phyloP scores from a whole-genome alignment of 2,329 filamentous ascomycete genomes.

The Penicillium digitatum region DNA sequence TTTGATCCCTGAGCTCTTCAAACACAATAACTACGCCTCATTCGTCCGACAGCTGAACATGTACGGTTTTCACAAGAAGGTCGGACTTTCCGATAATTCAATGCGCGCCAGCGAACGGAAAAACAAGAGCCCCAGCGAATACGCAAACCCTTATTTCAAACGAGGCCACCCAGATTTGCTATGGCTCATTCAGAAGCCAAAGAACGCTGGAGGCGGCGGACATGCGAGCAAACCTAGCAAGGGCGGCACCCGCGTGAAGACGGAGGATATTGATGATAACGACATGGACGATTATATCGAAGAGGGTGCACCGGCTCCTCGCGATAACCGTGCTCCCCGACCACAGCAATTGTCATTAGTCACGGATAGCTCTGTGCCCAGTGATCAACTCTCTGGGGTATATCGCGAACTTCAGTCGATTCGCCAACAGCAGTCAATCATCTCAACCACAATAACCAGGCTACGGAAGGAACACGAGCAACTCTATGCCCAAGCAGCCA shows the following conservation, averaged over 20 bases:
- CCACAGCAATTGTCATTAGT: conserved; percentile 44
- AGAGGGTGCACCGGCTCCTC: conserved; percentile 34
- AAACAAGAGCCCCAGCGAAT: conserved; percentile 97
- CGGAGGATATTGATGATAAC: conserved; percentile 58
- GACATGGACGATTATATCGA: conserved; percentile 59
- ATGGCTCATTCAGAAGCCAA: conserved; percentile 96
- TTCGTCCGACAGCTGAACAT: conserved; percentile 69
- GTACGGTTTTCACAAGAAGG: conserved; percentile 66
- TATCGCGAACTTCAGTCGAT: conserved; percentile 77
- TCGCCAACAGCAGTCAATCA: conserved; percentile 79
- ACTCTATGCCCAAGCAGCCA: conserved; percentile 79
- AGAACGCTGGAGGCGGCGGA: conserved; percentile 55
- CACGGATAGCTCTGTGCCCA: conserved; percentile 47
- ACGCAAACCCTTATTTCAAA: conserved; percentile 94
- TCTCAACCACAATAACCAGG: conserved; percentile 74
- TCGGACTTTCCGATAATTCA: conserved; percentile 90
- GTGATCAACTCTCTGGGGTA: conserved; percentile 72
- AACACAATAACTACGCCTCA: conserved; percentile 74
- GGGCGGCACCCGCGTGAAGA: conserved; percentile 42
- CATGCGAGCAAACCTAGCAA: conserved; percentile 53
- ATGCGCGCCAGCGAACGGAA: conserved; percentile 97
- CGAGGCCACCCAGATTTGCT: conserved; percentile 86
- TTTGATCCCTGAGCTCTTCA: conserved; percentile 70
- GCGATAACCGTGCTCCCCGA: conserved; percentile 32
- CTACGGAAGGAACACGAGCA: conserved; percentile 82